Evolutionary conservation across 1,284 basidiomycete species (phyloP).

Genomic region (Ceratorhiza oryzae-sativae): DNA sequence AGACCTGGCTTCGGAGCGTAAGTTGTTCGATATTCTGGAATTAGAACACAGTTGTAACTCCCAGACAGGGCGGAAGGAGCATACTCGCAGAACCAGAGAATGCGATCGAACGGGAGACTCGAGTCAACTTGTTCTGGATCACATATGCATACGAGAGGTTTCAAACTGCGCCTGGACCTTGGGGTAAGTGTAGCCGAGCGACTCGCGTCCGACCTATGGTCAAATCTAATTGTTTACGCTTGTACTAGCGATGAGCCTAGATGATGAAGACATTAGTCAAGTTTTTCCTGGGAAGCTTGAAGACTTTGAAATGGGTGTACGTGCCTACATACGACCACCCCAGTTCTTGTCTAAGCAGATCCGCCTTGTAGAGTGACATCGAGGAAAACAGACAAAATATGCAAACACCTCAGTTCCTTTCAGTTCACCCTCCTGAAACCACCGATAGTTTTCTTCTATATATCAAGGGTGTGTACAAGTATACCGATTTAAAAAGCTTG

Average conservation of each 20-base stretch:
- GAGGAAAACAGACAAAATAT: slow-evolving; percentile 41
- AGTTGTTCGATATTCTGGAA: background rate
- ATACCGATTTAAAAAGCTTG: background rate
- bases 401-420: slow-evolving; percentile 42
- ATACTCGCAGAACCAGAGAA: slow-evolving; percentile 29
- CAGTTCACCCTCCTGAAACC: slow-evolving; percentile 42
- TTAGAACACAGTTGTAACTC: background rate
- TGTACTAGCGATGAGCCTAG: slow-evolving; percentile 23
- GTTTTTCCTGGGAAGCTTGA: slow-evolving; percentile 35
- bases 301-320: slow-evolving; percentile 42
- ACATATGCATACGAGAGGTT: slow-evolving; percentile 31
- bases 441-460: slow-evolving; percentile 43
- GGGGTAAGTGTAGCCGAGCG: slow-evolving; percentile 3
- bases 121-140: slow-evolving; percentile 34
- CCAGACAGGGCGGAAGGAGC: slow-evolving; percentile 20
- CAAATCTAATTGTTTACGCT: background rate
- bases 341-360: background rate
- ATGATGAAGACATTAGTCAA: slow-evolving; percentile 44
- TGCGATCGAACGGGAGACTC: slow-evolving; percentile 22
- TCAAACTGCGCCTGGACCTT: slow-evolving; percentile 27
- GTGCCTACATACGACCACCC: background rate
- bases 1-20: slow-evolving; percentile 44
- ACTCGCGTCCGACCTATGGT: background rate
- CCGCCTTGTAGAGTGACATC: slow-evolving; percentile 3
- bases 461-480: slow-evolving; percentile 21